Evolutionary conservation across 306 rosid species (phyloP).

Genomic region (Sicyos edulis): DNA sequence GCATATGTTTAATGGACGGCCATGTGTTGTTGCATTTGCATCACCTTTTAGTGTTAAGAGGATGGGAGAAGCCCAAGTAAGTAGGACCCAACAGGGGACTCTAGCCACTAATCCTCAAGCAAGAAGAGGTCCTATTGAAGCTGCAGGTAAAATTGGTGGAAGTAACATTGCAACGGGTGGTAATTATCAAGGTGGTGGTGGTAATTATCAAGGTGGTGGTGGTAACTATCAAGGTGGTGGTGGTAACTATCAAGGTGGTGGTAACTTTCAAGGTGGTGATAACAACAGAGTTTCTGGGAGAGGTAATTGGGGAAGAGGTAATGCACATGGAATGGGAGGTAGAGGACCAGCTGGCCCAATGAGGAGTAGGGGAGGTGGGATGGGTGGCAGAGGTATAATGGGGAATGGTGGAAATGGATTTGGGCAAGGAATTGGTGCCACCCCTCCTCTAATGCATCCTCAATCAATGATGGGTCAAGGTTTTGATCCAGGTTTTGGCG

Average conservation of each 20-base stretch:
- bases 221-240: no score
- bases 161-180: constrained; percentile 66
- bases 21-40: constrained; percentile 79
- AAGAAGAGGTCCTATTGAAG: constrained; percentile 68
- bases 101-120: constrained; percentile 42
- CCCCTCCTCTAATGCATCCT: constrained; percentile 78
- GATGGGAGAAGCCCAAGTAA: constrained; percentile 93
- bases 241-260: no score
- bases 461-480: constrained; percentile 93
- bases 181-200: constrained; percentile 56
- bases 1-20: constrained; percentile 72
- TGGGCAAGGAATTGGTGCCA: constrained; percentile 80
- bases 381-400: constrained; percentile 86
- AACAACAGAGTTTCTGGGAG: constrained; percentile 73
- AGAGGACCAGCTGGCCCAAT: constrained; percentile 76
- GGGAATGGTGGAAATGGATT: constrained; percentile 88
- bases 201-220: no score
- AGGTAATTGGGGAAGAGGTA: constrained; percentile 91
- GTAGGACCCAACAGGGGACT: constrained; percentile 59
- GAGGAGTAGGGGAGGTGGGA: constrained; percentile 78
- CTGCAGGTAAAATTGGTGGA: constrained; percentile 56
- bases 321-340: constrained; percentile 70
- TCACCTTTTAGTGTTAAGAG: constrained; percentile 80
- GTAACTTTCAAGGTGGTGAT: constrained; percentile 25
- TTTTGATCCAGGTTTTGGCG: constrained; percentile 92